Percentiles rank a stretch among this genome's conserved stretches.
phyloP scores from a whole-genome alignment of 257 asterid species.

The Schizonepeta tenuifolia region DNA sequence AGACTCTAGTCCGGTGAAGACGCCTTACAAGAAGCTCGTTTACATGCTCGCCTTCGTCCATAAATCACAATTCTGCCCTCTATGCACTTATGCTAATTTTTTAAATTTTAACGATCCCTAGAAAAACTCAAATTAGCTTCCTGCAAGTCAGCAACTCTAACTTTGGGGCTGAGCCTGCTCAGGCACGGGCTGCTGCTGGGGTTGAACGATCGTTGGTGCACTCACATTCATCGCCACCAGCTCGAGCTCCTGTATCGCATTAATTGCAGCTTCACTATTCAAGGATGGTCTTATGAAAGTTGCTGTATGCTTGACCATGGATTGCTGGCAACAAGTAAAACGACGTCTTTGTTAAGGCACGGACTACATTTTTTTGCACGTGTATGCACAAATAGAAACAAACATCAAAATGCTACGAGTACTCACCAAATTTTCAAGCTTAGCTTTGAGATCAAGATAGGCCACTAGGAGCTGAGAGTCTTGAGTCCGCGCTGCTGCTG shows the following conservation, averaged over 20 bases:
- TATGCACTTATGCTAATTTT: slow-evolving; percentile 18
- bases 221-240: slow-evolving; percentile 37
- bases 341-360: background rate
- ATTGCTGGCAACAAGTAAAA: slow-evolving; percentile 52
- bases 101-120: slow-evolving; percentile 25
- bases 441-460: slow-evolving; percentile 55
- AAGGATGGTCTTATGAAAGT: slow-evolving; percentile 56
- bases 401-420: background rate
- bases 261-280: slow-evolving; percentile 44
- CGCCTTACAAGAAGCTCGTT: slow-evolving; percentile 24
- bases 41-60: slow-evolving; percentile 37
- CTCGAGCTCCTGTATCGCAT: slow-evolving; percentile 69
- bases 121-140: background rate
- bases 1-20: slow-evolving; percentile 31
- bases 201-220: slow-evolving; percentile 26
- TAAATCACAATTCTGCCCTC: slow-evolving; percentile 21
- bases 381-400: background rate
- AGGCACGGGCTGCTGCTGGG: slow-evolving; percentile 14
- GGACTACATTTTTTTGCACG: background rate
- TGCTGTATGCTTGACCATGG: slow-evolving; percentile 52
- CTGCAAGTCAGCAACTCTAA: slow-evolving; percentile 37
- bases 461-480: slow-evolving; percentile 58
- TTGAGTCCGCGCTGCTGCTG: slow-evolving; percentile 31
- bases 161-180: slow-evolving; percentile 34
- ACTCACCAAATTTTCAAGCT: slow-evolving; percentile 66